phyloP scores from a whole-genome alignment of 1,139 yeast species.

The Pneumocystis oryctolagi region DNA sequence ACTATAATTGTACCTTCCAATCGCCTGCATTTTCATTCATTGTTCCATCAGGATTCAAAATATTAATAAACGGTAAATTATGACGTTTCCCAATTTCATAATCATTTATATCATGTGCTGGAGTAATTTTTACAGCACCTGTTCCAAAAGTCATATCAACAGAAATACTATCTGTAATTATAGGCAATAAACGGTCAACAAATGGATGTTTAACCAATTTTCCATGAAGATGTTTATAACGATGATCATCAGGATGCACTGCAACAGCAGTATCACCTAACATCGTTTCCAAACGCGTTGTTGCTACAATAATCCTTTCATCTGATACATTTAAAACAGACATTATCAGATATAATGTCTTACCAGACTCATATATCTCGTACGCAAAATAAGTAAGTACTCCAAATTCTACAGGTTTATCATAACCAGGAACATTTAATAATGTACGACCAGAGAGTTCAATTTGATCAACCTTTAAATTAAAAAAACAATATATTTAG shows the following conservation, averaged over 20 bases:
- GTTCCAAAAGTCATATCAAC: conserved; percentile 99
- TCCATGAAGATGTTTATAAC: conserved; percentile 91
- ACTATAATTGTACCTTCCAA: conserved; percentile 20
- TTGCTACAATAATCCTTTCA: conserved; percentile 81
- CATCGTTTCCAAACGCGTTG: conserved; percentile 96
- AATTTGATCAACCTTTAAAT: conserved; percentile 57
- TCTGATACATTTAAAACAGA: conserved; percentile 1
- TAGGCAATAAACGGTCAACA: conserved; percentile 71
- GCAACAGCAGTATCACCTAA: conserved; percentile 98
- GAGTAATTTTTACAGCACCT: conserved; percentile 98
- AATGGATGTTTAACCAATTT: conserved; percentile 84
- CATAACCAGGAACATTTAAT: conserved; percentile 78
- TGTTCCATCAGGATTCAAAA: conserved; percentile 80
- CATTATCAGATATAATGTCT: neutral
- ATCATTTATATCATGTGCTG: conserved; percentile 97
- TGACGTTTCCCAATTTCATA: conserved; percentile 91
- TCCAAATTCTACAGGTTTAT: conserved; percentile 77
- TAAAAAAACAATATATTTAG: neutral
- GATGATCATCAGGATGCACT: conserved; percentile 84
- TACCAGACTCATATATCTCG: conserved; percentile 67
- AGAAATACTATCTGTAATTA: conserved; percentile 76
- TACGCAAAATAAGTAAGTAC: conserved; percentile 87
- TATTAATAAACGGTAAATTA: conserved; percentile 72
- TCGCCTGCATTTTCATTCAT: conserved; percentile 89
- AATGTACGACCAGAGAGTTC: conserved; percentile 70